Evolutionary conservation across 352 stramenopile species (phyloP).

Genomic region (Peronospora destructor): DNA sequence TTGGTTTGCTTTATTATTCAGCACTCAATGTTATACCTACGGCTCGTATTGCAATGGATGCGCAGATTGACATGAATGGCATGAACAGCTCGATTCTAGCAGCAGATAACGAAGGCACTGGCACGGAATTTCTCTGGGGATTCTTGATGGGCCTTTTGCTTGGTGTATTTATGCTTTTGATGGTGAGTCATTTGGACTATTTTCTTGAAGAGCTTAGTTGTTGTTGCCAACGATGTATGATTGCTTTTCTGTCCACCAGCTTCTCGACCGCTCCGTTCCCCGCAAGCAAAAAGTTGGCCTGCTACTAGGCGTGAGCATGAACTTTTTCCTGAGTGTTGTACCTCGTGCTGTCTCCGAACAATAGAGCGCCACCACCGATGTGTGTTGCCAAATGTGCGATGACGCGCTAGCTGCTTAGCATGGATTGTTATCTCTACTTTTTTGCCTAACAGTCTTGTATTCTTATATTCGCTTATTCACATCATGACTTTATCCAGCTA

Average conservation of each 20-base stretch:
- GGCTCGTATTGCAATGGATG: slow-evolving; percentile 60
- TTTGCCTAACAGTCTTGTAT: slow-evolving; percentile 10
- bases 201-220: neutral
- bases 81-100: slow-evolving; percentile 79
- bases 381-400: neutral
- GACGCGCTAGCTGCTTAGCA: too few species aligned
- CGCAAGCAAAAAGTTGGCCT: slow-evolving; percentile 84
- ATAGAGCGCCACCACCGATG: slow-evolving; percentile 15
- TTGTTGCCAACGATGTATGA: slow-evolving; percentile 3
- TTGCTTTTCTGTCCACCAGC: slow-evolving; percentile 27
- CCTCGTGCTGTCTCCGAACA: slow-evolving; percentile 65
- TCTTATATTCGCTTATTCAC: neutral
- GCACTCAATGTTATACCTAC: slow-evolving; percentile 74
- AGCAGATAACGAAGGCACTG: slow-evolving; percentile 83
- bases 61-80: slow-evolving; percentile 80
- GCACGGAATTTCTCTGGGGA: slow-evolving; percentile 83
- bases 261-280: slow-evolving; percentile 78
- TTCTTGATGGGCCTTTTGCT: slow-evolving; percentile 84
- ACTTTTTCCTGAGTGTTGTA: slow-evolving; percentile 86
- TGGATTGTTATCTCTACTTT: slow-evolving; percentile 3
- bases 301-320: slow-evolving; percentile 82
- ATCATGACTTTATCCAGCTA: neutral
- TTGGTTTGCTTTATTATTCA: slow-evolving; percentile 17
- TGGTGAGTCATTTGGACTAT: slow-evolving; percentile 37
- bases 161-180: slow-evolving; percentile 86